phyloP scores from a whole-genome alignment of 257 asterid species.

The Solanum ossicruentum region DNA sequence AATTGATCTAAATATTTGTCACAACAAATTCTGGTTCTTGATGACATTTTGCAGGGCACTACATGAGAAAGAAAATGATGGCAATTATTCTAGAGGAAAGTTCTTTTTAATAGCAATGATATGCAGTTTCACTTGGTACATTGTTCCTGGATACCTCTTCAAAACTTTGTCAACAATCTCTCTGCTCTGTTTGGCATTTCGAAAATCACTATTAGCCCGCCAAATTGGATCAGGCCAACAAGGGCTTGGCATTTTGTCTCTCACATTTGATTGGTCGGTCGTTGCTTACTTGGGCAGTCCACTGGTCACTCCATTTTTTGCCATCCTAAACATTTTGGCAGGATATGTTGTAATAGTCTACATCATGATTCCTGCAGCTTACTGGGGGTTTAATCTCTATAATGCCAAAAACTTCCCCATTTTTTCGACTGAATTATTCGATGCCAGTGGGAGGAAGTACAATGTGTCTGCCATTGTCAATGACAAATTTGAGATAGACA shows the following conservation, averaged over 20 bases:
- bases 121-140: constrained; percentile 45
- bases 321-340: constrained; percentile 33
- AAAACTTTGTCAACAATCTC: constrained; percentile 26
- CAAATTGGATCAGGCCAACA: constrained; percentile 54
- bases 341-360: constrained; percentile 37
- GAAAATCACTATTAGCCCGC: constrained; percentile 38
- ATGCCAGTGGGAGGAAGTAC: constrained; percentile 19
- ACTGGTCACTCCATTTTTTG: constrained; percentile 55
- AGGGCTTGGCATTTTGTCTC: constrained; percentile 55
- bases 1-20: neutral
- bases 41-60: constrained; percentile 40
- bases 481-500: constrained; percentile 43
- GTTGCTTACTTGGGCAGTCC: constrained; percentile 49
- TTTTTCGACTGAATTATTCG: constrained; percentile 28
- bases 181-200: constrained; percentile 34
- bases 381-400: constrained; percentile 58
- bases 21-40: neutral
- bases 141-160: constrained; percentile 48
- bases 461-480: constrained; percentile 49
- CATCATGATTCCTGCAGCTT: constrained; percentile 25
- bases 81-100: constrained; percentile 22
- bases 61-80: constrained; percentile 32
- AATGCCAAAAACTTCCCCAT: constrained; percentile 46
- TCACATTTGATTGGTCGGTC: constrained; percentile 52
- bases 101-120: constrained; percentile 47